A percentile compares a stretch with the other conserved stretches of the same genome.
Conservation (phyloP, 2,329 filamentous ascomycete genomes). For the Alternaria ethzedia region DNA sequence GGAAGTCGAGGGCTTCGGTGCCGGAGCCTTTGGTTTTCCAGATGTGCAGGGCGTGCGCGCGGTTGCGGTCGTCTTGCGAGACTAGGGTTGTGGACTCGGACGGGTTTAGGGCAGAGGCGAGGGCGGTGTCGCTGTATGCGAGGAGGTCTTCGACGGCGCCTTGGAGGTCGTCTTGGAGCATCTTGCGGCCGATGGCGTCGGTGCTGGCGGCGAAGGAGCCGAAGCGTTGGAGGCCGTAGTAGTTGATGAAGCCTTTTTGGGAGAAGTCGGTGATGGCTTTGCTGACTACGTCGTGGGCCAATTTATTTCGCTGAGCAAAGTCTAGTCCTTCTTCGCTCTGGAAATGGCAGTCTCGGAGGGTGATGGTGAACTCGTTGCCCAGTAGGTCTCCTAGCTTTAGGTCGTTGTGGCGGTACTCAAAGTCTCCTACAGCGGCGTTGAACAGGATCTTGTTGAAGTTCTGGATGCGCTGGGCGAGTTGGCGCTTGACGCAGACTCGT, state of each 20-base stretch:
- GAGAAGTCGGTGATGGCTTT: conserved; percentile 70
- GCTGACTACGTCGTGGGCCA: conserved; percentile 60
- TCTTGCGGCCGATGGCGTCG: conserved; percentile 81
- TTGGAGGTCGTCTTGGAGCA: conserved; percentile 81
- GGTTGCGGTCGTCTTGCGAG: conserved; percentile 76
- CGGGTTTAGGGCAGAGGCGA: conserved; percentile 57
- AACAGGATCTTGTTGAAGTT: conserved; percentile 66
- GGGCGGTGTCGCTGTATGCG: conserved; percentile 69
- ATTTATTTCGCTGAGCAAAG: conserved; percentile 49
- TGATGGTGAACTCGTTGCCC: conserved; percentile 94
- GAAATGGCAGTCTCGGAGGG: conserved; percentile 82
- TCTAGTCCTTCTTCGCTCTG: conserved; percentile 50
- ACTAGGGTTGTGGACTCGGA: conserved; percentile 55
- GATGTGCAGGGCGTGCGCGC: conserved; percentile 77
- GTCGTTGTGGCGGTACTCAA: conserved; percentile 73
- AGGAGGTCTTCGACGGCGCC: conserved; percentile 81
- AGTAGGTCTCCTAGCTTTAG: conserved; percentile 82
- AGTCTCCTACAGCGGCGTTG: conserved; percentile 75
- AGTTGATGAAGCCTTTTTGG: conserved; percentile 89
- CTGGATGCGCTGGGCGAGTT: conserved; percentile 68
- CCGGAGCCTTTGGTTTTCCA: conserved; percentile 70
- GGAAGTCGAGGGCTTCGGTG: conserved; percentile 66
- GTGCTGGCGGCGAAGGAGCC: conserved; percentile 87
- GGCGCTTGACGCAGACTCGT: conserved; percentile 71
- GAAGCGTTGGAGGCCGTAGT: conserved; percentile 97